Base-by-base conservation (phyloP, 176 grass and related monocot species). In the Saccharum officinarum region DNA sequence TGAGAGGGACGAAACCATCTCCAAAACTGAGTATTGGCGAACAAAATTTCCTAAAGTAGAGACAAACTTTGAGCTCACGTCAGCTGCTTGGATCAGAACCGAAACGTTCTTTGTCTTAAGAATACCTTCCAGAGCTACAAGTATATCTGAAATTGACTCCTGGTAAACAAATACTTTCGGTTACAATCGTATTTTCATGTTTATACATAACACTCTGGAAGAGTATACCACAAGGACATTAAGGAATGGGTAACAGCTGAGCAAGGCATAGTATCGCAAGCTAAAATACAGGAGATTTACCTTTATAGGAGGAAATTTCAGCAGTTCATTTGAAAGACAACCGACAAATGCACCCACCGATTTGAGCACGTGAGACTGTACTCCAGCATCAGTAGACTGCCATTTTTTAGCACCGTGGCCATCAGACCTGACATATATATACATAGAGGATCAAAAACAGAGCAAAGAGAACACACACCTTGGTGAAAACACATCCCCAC, bases 331-430 rank as follows among this genome's bases (percentile, higher is more conserved):
- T 9, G 93, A 78, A 23, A 92, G 26, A 70, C 71, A 92, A 36
- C 57, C 36, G 10, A 92, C 26, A 75, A 95, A 92, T 14, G 83
- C 55, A 70, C 79, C 17, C 59, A 75, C 79, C 10, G 87, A 81
- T 81, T 92, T 95, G 80, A 95, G 83, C 30, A 74, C 83, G 69
- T 92, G 90, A 22, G 85, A 86, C 85, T 95, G 90, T 74, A 87
- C 86, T 31, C 86, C 93, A 88, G 85, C 85, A 75, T 90, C 90
- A 66, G 37, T 74, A 34, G 87, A 90, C n/a, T 92, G 75, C 93
- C 93, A 95, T 84, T 80, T 92, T 68, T 88, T 92, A 15, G 78
- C 22, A 70, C 84, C 64, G 2, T 88, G 73, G 23, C 88, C 83
- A 81, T 80, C 71, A 41, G n/a, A 87, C 82, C 93, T 95, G 67